Conservation (phyloP, 1,284 basidiomycete species). For the Nidula niveotomentosa region DNA sequence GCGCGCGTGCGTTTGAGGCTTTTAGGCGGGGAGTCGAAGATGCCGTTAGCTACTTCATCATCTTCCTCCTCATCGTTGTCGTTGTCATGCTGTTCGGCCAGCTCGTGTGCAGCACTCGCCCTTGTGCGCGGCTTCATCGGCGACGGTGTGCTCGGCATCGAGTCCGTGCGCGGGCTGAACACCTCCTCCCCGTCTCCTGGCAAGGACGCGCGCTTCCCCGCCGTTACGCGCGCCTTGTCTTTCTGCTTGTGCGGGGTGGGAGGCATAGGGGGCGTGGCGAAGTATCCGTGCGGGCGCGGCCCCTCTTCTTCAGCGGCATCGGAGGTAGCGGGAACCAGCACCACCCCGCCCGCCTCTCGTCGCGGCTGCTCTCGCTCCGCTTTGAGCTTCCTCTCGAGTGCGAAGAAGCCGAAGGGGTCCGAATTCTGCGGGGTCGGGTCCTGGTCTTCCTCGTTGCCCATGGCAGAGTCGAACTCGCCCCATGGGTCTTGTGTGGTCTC, state of each 20-base stretch:
- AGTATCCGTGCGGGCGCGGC: slow-evolving; percentile 11
- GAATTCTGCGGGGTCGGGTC: slow-evolving; percentile 18
- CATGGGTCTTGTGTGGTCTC: slow-evolving; percentile 10
- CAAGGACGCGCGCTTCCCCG: background rate
- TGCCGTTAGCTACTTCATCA: slow-evolving; percentile 4
- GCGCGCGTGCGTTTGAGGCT: too few relatives aligned
- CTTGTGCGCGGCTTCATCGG: slow-evolving; percentile 17
- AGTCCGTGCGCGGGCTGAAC: slow-evolving; percentile 22
- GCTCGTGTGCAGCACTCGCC: background rate
- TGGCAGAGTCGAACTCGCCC: slow-evolving; percentile 14
- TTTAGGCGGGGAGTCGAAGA: too few relatives aligned
- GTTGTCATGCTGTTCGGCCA: slow-evolving; percentile 1
- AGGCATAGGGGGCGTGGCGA: slow-evolving; percentile 23
- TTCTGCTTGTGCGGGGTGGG: slow-evolving; percentile 34
- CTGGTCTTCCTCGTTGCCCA: background rate
- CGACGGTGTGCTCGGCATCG: slow-evolving; percentile 33
- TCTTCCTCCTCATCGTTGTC: slow-evolving; percentile 11
- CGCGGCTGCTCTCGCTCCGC: slow-evolving; percentile 20
- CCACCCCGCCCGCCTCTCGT: slow-evolving; percentile 3
- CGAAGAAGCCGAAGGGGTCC: slow-evolving; percentile 45
- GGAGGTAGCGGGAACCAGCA: background rate
- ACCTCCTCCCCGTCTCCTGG: slow-evolving; percentile 7
- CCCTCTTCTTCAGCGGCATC: slow-evolving; percentile 6
- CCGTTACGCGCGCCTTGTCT: slow-evolving; percentile 3
- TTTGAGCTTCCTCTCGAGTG: slow-evolving; percentile 40